These are phyloP conservation scores for Oryza glaberrima DNA, from an alignment of 176 grass and related monocot genomes.

Conservation along the genomic window DNA sequence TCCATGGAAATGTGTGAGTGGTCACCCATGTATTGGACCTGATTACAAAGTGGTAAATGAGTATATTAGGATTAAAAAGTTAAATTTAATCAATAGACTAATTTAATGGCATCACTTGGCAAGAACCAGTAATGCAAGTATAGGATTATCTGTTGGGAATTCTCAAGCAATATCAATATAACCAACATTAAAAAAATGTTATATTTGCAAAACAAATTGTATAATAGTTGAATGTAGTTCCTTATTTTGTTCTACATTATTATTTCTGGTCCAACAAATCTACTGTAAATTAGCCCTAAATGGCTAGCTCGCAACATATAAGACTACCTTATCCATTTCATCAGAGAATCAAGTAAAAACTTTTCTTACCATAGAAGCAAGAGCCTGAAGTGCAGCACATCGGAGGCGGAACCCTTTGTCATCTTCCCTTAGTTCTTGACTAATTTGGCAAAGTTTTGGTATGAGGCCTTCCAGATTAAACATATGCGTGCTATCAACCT, in stretches of 20 bases:
- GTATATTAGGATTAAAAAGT: slow-evolving; percentile 39
- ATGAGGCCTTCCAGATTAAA: slow-evolving; percentile 91
- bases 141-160: slow-evolving; percentile 10
- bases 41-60: slow-evolving; percentile 42
- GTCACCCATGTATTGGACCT: slow-evolving; percentile 94
- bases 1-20: slow-evolving; percentile 92
- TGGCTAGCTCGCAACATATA: not conserved
- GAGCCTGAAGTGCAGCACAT: slow-evolving; percentile 79
- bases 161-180: slow-evolving; percentile 21
- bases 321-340: not conserved
- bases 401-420: slow-evolving; percentile 63
- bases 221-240: not conserved
- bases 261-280: slow-evolving; percentile 1
- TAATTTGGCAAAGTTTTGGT: slow-evolving; percentile 91
- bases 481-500: slow-evolving; percentile 97
- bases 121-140: not conserved
- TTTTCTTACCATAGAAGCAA: slow-evolving; percentile 85
- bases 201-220: slow-evolving; percentile 4
- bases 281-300: slow-evolving; percentile 5
- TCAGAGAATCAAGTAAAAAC: slow-evolving; percentile 35
- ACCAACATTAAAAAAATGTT: not conserved
- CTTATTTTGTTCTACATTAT: slow-evolving; percentile 1
- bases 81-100: not conserved
- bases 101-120: not conserved
- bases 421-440: slow-evolving; percentile 73